Evolutionary conservation across 2,329 filamentous ascomycete genomes (phyloP), one percentile per base, ranked within the genome.

Genomic region (Neophaeococcomyces aloes): DNA sequence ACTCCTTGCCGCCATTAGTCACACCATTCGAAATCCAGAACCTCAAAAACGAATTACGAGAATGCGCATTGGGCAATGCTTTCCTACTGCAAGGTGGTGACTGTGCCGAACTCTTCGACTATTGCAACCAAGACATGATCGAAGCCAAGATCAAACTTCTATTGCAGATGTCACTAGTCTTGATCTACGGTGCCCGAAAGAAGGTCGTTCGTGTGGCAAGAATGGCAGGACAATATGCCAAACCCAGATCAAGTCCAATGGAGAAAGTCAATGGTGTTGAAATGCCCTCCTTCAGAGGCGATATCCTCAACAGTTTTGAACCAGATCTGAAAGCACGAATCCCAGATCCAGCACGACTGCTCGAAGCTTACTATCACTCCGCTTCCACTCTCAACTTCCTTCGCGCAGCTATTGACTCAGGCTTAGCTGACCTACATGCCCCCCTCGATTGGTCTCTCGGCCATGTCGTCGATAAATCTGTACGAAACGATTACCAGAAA

Each of bases 211-310:
- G 91, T 54, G 94, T 98, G 57, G 91, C 86, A 13, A 79, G 91
- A 48, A 95, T 96, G 79, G 91, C 91, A 10, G 91, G 91, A 3
- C 91, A 98, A 70, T 98, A 94, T 59, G 91, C 91, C 23, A 98
- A 98, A 67, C 91, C 89, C 2, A 74, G 91, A 45, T 94, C 86
- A 3, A 94, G 82, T 55, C 84, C 89, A 0, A 88, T 79, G 29
- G 91, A 98, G 67, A 74, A 79, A 1, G 69, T 93, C 39, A 71
- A 93, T 51, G 88, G 87, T 40, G 76, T 78, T 47, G 78, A 86
- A 58, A 82, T 94, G 43, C 84, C 86, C 3, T 91, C 85, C 32
- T 98, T 96, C 72, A 75, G 91, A 41, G 91, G 91, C 13, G 91
- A 98, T 56, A 96, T 96, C 48, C 72, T 98, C 51, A 98, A 98